Evolutionary conservation across 23 red algal species (phyloP).

Genomic region (Gracilaria caudata): DNA sequence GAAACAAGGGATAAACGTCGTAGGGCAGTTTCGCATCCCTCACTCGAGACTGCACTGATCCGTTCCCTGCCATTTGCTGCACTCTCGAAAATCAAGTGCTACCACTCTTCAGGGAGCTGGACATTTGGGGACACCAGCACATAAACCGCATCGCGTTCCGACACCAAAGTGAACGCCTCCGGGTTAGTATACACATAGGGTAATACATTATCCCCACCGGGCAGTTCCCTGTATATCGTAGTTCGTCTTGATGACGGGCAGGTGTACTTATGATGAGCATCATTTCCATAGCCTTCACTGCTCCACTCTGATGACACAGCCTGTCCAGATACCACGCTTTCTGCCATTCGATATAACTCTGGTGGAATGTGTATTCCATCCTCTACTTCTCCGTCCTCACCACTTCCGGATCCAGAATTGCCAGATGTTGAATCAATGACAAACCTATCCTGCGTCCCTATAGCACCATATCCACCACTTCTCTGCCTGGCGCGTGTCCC

Average conservation of each 20-base stretch:
- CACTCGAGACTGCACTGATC: not conserved
- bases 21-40: not conserved
- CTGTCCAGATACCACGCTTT: constrained; percentile 35
- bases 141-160: constrained; percentile 72
- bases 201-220: constrained; percentile 72
- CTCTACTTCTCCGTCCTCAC: not conserved
- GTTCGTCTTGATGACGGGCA: constrained; percentile 51
- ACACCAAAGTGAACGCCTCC: constrained; percentile 73
- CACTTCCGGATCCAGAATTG: not conserved
- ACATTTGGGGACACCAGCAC: constrained; percentile 57
- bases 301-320: constrained; percentile 5
- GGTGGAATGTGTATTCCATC: constrained; percentile 5
- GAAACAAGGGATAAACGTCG: not conserved
- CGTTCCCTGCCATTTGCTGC: not conserved
- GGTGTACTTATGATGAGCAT: constrained; percentile 31
- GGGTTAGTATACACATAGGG: constrained; percentile 87
- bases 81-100: not conserved
- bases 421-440: not conserved
- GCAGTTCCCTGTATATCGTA: constrained; percentile 50
- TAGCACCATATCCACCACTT: constrained; percentile 9
- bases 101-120: constrained; percentile 69
- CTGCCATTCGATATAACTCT: constrained; percentile 16
- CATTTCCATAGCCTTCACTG: not conserved
- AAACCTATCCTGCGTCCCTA: not conserved
- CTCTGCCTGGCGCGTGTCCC: not conserved